phyloP scores from a whole-genome alignment of 2,329 filamentous ascomycete genomes.

The Aspergillus neotritici region DNA sequence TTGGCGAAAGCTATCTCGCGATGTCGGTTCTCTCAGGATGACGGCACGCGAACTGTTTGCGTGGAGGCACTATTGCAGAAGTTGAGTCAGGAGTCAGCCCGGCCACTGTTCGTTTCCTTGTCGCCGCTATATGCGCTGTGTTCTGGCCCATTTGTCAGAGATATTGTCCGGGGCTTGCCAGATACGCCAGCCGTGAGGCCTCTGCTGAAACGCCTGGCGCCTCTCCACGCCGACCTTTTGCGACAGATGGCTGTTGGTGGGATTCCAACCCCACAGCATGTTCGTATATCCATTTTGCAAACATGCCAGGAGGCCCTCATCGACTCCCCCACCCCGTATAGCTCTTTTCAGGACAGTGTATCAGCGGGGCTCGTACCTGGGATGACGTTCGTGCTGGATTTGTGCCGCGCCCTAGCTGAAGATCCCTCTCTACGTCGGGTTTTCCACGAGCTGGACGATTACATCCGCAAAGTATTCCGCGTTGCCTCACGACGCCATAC shows the following conservation, averaged over 20 bases:
- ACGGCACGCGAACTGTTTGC: background rate
- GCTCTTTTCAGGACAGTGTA: background rate
- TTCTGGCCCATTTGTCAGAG: background rate
- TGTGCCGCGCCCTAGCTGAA: background rate
- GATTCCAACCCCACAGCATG: background rate
- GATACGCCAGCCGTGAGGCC: background rate
- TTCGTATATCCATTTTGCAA: background rate
- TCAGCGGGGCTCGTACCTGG: background rate
- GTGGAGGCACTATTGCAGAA: background rate
- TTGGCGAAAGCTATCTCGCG: background rate
- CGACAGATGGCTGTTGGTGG: background rate
- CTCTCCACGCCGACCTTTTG: background rate
- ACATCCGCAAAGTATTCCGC: background rate
- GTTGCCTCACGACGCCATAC: too few species aligned
- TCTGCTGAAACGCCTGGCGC: background rate
- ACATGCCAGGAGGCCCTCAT: background rate
- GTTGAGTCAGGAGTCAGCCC: background rate
- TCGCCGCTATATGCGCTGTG: background rate
- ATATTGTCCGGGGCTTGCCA: background rate
- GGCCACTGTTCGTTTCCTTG: background rate
- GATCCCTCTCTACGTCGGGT: too few species aligned
- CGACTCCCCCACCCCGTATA: background rate
- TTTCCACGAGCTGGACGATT: background rate
- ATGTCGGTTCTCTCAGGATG: background rate
- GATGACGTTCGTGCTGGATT: background rate